A percentile compares a stretch with the other conserved stretches of the same genome.
These are phyloP conservation scores for Citrus australasica DNA, from an alignment of 345 rosid species.

Conservation along the genomic window DNA sequence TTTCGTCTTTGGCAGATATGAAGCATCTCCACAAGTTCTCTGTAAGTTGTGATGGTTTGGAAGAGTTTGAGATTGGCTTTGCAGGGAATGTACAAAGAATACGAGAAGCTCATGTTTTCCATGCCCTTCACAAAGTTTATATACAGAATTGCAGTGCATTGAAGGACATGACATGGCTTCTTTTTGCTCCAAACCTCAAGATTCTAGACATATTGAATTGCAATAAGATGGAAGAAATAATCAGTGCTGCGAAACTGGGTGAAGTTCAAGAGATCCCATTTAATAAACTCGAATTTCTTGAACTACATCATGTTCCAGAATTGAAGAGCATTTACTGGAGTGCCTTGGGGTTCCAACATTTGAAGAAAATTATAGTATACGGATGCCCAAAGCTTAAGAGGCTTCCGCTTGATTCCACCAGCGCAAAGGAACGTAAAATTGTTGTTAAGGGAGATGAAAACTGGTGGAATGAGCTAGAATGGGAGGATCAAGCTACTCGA, in stretches of 20 bases:
- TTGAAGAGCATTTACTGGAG: conserved; percentile 15
- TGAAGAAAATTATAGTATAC: neutral
- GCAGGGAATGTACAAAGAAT: neutral
- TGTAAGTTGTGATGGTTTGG: neutral
- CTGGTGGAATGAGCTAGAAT: conserved; percentile 9
- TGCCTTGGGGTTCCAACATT: conserved; percentile 8
- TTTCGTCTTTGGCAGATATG: neutral
- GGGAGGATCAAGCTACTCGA: neutral
- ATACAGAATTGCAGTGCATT: neutral
- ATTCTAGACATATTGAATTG: neutral
- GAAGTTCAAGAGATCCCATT: conserved; percentile 6
- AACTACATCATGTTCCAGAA: neutral
- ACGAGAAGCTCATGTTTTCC: neutral
- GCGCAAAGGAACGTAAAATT: conserved; percentile 13
- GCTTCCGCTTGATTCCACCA: conserved; percentile 21
- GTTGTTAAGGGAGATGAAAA: neutral
- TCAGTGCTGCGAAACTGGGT: conserved; percentile 1
- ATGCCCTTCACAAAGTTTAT: neutral
- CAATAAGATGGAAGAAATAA: conserved; percentile 16
- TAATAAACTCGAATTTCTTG: conserved; percentile 9
- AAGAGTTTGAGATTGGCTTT: neutral
- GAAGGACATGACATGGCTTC: conserved; percentile 20
- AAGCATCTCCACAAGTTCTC: neutral
- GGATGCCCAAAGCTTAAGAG: conserved; percentile 17
- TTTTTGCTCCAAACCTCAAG: conserved; percentile 18